Conservation (phyloP, 352 stramenopile genomes). For the Phytophthora sansomeana region DNA sequence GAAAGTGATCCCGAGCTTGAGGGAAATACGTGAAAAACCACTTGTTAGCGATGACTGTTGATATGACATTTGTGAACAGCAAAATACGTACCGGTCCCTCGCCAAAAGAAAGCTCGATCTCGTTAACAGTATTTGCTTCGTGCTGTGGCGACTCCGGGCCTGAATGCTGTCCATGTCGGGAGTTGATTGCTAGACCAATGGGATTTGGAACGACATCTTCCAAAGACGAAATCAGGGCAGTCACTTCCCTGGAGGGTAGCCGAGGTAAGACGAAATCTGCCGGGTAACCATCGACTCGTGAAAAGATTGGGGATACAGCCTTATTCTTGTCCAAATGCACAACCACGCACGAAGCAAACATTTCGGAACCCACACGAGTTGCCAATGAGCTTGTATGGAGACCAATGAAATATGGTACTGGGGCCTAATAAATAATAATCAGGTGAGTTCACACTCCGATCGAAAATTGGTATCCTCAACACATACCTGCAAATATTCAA, state of each 20-base stretch:
- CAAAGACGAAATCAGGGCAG: conserved; percentile 42
- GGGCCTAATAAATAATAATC: conserved; percentile 49
- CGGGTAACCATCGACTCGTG: conserved; percentile 53
- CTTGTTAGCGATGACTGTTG: background rate
- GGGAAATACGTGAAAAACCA: background rate
- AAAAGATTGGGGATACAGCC: conserved; percentile 77
- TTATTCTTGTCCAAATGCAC: conserved; percentile 89
- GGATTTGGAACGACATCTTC: conserved; percentile 54
- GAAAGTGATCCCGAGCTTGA: conserved; percentile 81
- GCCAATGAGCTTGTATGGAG: conserved; percentile 85
- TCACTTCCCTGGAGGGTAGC: conserved; percentile 57
- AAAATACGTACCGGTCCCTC: conserved; percentile 60
- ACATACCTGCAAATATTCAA: conserved; percentile 82
- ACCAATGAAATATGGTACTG: conserved; percentile 87
- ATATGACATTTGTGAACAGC: background rate
- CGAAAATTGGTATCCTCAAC: background rate
- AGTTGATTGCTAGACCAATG: conserved; percentile 19
- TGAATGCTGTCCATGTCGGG: background rate
- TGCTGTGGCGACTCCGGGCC: conserved; percentile 11
- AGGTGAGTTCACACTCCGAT: no score
- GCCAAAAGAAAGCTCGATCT: conserved; percentile 77
- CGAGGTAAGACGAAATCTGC: conserved; percentile 65
- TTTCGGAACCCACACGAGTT: conserved; percentile 72
- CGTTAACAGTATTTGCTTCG: conserved; percentile 34
- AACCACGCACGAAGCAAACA: conserved; percentile 83